Conservation (phyloP, 257 asterid genomes). For the Solanum etuberosum region DNA sequence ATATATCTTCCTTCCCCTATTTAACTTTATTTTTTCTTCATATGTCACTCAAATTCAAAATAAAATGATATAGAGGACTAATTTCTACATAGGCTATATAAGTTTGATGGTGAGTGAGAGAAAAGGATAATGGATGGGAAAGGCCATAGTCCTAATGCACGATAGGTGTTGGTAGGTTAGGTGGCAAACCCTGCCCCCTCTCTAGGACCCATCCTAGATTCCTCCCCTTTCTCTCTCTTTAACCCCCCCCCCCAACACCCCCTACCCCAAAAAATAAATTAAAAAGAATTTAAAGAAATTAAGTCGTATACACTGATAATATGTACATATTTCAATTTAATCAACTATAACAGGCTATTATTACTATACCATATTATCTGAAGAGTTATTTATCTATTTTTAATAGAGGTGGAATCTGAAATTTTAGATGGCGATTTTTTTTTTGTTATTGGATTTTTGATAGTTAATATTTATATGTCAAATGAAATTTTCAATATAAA, state of each 20-base stretch:
- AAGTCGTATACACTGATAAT: not conserved
- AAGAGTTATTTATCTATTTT: not conserved
- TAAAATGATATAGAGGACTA: not conserved
- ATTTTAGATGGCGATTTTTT: not conserved
- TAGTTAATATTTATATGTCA: not conserved
- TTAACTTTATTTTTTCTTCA: not conserved
- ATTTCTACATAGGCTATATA: not conserved
- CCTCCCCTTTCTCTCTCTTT: constrained; percentile 13
- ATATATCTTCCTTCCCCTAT: not conserved
- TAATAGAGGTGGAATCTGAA: not conserved
- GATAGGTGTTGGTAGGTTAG: constrained; percentile 70
- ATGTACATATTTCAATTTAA: not conserved
- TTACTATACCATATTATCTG: not conserved
- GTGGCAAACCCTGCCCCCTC: constrained; percentile 53
- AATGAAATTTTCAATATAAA: not conserved
- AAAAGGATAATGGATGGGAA: constrained; percentile 19
- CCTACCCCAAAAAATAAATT: not conserved
- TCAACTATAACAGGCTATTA: not conserved
- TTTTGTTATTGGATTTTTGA: not conserved
- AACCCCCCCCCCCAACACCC: not conserved
- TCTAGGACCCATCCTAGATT: constrained; percentile 41
- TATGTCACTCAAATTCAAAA: not conserved
- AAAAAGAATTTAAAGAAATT: not conserved
- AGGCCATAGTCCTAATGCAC: constrained; percentile 36
- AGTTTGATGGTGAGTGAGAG: constrained; percentile 3